phyloP scores from a whole-genome alignment of 345 rosid species.

The Sapria himalayana region DNA sequence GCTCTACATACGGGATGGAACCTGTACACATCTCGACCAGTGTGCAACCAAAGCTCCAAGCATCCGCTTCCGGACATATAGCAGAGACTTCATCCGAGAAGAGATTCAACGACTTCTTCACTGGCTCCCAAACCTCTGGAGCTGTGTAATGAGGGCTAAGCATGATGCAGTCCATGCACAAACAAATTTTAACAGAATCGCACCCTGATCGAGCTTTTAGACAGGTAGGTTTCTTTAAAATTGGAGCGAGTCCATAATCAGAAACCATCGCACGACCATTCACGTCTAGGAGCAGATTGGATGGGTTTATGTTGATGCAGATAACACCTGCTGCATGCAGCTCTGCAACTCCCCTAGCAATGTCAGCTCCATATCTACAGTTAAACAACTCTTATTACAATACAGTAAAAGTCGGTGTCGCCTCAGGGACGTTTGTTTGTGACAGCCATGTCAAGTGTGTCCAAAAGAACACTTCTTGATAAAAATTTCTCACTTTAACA shows the following conservation, averaged over 20 bases:
- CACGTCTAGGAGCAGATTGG: conserved; percentile 75
- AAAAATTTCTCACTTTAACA: too few relatives aligned
- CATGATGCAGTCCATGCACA: conserved; percentile 70
- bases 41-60: conserved; percentile 99
- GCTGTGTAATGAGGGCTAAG: conserved; percentile 84
- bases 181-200: conserved; percentile 47
- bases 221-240: conserved; percentile 75
- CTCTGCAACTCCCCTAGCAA: conserved; percentile 87
- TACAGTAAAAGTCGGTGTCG: conserved; percentile 10
- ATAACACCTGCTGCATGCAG: conserved; percentile 94
- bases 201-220: conserved; percentile 40
- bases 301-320: conserved; percentile 90
- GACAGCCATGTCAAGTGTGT: too few relatives aligned
- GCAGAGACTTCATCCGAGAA: conserved; percentile 92
- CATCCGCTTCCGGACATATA: conserved; percentile 80
- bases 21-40: conserved; percentile 99
- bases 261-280: conserved; percentile 81
- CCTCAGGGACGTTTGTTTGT: too few relatives aligned
- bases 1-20: conserved; percentile 68
- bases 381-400: conserved; percentile 11
- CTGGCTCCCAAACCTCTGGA: conserved; percentile 98
- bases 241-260: conserved; percentile 77
- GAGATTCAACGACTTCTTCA: conserved; percentile 57
- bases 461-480: too few relatives aligned
- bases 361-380: conserved; percentile 85